A percentile compares a stretch with the other conserved stretches of the same genome.
phyloP scores from a whole-genome alignment of 345 rosid species.

The Boechera stricta region DNA sequence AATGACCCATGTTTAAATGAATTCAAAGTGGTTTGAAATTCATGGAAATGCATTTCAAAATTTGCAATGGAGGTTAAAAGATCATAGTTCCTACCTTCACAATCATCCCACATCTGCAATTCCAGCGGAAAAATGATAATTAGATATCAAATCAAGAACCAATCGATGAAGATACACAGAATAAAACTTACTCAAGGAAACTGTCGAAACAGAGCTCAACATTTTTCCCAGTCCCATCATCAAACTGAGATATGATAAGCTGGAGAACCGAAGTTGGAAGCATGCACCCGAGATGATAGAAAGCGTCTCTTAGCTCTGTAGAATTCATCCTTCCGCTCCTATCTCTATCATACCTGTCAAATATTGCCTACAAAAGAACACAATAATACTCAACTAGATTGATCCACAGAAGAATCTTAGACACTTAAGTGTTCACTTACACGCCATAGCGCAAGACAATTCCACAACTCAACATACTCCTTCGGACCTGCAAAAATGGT shows the following conservation, averaged over 20 bases:
- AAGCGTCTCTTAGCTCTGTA: slow-evolving; percentile 63
- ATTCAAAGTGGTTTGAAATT: not conserved
- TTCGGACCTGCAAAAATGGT: slow-evolving; percentile 50
- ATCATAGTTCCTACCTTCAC: slow-evolving; percentile 60
- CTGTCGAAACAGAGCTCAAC: slow-evolving; percentile 63
- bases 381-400: not conserved
- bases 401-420: not conserved
- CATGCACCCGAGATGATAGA: slow-evolving; percentile 62
- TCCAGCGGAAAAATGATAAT: slow-evolving; percentile 27
- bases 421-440: slow-evolving; percentile 48
- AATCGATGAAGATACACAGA: not conserved
- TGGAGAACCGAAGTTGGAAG: slow-evolving; percentile 70
- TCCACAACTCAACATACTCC: slow-evolving; percentile 73
- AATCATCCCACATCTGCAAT: slow-evolving; percentile 74
- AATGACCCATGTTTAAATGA: not conserved
- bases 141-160: not conserved
- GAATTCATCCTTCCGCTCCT: slow-evolving; percentile 68
- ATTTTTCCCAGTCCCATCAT: slow-evolving; percentile 53
- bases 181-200: slow-evolving; percentile 66
- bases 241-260: slow-evolving; percentile 57
- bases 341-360: slow-evolving; percentile 69
- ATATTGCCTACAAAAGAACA: slow-evolving; percentile 52
- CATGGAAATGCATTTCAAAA: not conserved
- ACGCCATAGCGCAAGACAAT: slow-evolving; percentile 70
- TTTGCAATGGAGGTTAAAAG: not conserved